A percentile compares a stretch with the other conserved stretches of the same genome.
These are phyloP conservation scores for Elsinoe batatas DNA, from an alignment of 2,329 filamentous ascomycete genomes.

Conservation along the genomic window DNA sequence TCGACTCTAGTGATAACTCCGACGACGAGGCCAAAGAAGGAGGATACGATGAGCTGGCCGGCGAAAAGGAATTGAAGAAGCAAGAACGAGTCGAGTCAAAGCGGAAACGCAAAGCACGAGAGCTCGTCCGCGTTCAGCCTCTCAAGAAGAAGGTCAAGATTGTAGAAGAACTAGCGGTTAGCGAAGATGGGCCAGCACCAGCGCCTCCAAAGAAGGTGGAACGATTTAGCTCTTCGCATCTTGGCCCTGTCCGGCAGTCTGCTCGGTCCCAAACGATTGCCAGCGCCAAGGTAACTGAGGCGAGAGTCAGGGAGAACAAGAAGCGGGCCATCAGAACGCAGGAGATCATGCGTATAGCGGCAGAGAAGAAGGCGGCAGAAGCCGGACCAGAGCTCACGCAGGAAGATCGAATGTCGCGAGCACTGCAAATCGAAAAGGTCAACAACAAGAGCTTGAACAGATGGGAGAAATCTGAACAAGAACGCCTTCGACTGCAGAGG, in stretches of 20 bases:
- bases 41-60: slow-evolving; percentile 61
- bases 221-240: slow-evolving; percentile 52
- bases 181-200: slow-evolving; percentile 23
- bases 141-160: slow-evolving; percentile 57
- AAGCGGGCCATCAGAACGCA: slow-evolving; percentile 61
- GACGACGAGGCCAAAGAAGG: slow-evolving; percentile 48
- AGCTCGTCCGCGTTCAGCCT: slow-evolving; percentile 54
- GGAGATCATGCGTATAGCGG: slow-evolving; percentile 51
- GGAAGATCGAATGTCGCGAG: slow-evolving; percentile 70
- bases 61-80: slow-evolving; percentile 76
- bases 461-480: slow-evolving; percentile 89
- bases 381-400: slow-evolving; percentile 37
- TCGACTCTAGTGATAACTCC: slow-evolving; percentile 78
- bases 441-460: slow-evolving; percentile 85
- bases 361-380: slow-evolving; percentile 29
- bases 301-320: slow-evolving; percentile 65
- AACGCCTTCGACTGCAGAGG: slow-evolving; percentile 71
- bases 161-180: slow-evolving; percentile 26
- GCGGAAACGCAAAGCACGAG: slow-evolving; percentile 68
- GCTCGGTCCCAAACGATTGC: slow-evolving; percentile 53
- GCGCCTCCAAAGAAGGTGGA: slow-evolving; percentile 54
- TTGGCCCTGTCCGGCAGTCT: slow-evolving; percentile 53
- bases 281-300: slow-evolving; percentile 49
- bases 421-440: slow-evolving; percentile 69
- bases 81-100: slow-evolving; percentile 66